Evolutionary conservation across 2,329 filamentous ascomycete genomes (phyloP).

Genomic region (Ophiostoma himal-ulmi): DNA sequence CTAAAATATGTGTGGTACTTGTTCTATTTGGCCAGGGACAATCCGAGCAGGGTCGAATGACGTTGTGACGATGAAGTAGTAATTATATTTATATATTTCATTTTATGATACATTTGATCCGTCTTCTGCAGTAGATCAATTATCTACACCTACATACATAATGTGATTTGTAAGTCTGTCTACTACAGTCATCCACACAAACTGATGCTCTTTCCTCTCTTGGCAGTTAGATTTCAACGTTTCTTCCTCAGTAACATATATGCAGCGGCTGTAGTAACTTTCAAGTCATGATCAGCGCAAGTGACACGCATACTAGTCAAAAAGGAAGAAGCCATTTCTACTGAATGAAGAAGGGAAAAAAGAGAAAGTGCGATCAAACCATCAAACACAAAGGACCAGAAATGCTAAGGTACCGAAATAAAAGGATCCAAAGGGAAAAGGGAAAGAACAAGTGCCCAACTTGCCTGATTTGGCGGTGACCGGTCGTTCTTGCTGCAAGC

Average conservation of each 20-base stretch:
- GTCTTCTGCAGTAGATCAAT: background rate
- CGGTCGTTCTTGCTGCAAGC: conserved; percentile 1
- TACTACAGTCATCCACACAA: background rate
- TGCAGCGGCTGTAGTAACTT: background rate
- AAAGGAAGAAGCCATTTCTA: background rate
- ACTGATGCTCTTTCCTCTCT: conserved; percentile 1
- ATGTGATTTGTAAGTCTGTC: background rate
- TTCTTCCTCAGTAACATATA: background rate
- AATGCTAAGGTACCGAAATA: background rate
- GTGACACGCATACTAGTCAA: background rate
- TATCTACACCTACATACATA: background rate
- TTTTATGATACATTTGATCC: background rate
- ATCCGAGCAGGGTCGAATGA: conserved; percentile 3
- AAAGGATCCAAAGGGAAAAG: background rate
- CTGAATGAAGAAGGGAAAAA: background rate
- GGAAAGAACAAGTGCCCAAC: background rate
- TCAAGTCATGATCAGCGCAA: background rate
- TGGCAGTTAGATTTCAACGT: background rate
- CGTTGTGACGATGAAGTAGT: background rate
- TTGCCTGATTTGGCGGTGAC: conserved; percentile 19
- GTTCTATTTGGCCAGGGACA: background rate
- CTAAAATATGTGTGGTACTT: background rate
- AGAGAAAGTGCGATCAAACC: background rate
- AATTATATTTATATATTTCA: background rate
- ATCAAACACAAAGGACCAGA: background rate